A percentile compares a stretch with the other conserved stretches of the same genome.
Conservation (phyloP, 352 stramenopile species). For the Globisporangium radiosum region DNA sequence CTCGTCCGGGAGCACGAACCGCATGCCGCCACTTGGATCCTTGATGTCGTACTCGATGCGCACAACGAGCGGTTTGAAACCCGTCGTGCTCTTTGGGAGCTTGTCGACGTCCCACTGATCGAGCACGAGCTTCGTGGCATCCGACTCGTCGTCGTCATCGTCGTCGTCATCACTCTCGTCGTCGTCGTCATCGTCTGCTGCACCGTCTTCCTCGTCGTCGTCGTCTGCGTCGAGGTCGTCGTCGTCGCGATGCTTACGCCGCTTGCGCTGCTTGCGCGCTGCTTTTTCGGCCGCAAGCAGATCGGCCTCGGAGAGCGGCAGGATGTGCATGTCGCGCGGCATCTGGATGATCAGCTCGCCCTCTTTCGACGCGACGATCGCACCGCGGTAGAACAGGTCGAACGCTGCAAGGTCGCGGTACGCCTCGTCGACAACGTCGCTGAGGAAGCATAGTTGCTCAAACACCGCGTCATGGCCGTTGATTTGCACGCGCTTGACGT, state of each 20-base stretch:
- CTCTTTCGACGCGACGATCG: conserved; percentile 79
- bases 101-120: conserved; percentile 69
- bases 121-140: conserved; percentile 28
- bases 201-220: conserved; percentile 33
- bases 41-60: conserved; percentile 77
- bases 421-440: conserved; percentile 68
- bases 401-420: conserved; percentile 78
- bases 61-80: conserved; percentile 62
- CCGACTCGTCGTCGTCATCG: conserved; percentile 22
- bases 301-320: conserved; percentile 26
- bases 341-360: conserved; percentile 77
- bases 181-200: conserved; percentile 18
- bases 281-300: conserved; percentile 8
- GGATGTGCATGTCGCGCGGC: conserved; percentile 47
- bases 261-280: conserved; percentile 13
- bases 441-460: conserved; percentile 77
- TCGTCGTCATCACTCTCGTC: conserved; percentile 35
- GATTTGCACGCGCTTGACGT: conserved; percentile 47
- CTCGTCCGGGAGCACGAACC: conserved; percentile 69
- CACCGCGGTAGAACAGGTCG: conserved; percentile 79
- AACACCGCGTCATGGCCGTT: conserved; percentile 52
- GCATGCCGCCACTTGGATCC: conserved; percentile 51
- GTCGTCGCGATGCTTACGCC: conserved; percentile 2
- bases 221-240: conserved; percentile 17
- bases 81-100: conserved; percentile 57